Conservation (phyloP, 768 basidiomycete genomes). For the Lactarius psammicola region DNA sequence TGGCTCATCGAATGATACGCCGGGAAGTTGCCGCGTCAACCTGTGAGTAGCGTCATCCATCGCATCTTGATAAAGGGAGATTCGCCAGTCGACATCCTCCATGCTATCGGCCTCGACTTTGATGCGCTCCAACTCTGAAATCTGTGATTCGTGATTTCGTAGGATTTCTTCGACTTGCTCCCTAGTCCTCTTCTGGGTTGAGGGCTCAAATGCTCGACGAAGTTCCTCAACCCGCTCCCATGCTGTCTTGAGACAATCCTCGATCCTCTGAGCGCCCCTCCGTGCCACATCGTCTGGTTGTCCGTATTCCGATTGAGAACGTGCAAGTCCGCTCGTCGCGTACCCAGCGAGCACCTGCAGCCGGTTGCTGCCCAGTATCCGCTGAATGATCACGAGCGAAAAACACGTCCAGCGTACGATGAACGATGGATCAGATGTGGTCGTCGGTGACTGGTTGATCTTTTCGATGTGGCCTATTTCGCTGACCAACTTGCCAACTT, state of each 20-base stretch:
- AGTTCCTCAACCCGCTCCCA: background rate
- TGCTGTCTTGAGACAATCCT: background rate
- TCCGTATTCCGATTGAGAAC: background rate
- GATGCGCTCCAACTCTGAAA: slow-evolving; percentile 2
- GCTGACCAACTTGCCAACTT: background rate
- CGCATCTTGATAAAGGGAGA: background rate
- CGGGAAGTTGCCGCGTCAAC: slow-evolving; percentile 1
- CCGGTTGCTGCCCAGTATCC: background rate
- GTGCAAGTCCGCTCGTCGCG: background rate
- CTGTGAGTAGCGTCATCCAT: background rate
- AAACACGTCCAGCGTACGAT: slow-evolving; percentile 23
- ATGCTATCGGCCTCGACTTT: background rate
- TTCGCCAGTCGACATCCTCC: background rate
- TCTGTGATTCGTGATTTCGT: background rate
- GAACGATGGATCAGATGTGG: background rate
- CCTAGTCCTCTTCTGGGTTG: background rate
- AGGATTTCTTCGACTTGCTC: background rate
- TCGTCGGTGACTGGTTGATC: background rate
- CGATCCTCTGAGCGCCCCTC: background rate
- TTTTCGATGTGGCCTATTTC: slow-evolving; percentile 2
- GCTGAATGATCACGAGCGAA: slow-evolving; percentile 18
- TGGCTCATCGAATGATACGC: background rate
- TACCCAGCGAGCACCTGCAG: background rate
- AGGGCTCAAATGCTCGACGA: background rate
- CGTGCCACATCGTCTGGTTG: background rate